Base-by-base conservation (phyloP, 2,329 filamentous ascomycete species). In the Talaromyces pinophilus region DNA sequence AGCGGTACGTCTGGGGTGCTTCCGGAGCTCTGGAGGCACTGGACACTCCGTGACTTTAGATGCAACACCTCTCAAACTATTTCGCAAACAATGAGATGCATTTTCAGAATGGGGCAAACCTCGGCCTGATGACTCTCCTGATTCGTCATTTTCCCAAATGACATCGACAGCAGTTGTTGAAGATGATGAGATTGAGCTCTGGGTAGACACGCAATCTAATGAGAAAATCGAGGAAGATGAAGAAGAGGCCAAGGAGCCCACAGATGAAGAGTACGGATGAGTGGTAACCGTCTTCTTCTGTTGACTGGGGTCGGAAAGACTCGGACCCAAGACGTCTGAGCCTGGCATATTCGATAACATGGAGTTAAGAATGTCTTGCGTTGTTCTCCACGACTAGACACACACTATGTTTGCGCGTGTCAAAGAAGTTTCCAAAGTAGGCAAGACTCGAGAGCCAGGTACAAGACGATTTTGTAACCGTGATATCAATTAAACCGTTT, bases 201-300 rank as follows among this genome's bases (percentile, higher is more conserved):
- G 89, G 22, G 87, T 88, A 65, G 88, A 89, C 61, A 83, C 75
- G 48, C 79, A 77, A 74, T 87, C 86, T 74, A 90, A 84, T 70
- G 92, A 95, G 84, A 92, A 95, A 72, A 92, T 84, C 40, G 92
- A 95, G 65, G 88, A 87, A 66, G 89, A 86, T 22, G 91, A 93
- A 65, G 90, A 90, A 35, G 91, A 92, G 67, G 90, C 87, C 71
- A 90, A 91, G 65, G 90, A 90, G 74, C 89, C 87, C 83, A 92
- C 81, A 50, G 90, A 89, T 67, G 88, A 86, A 76, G 86, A 87
- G 79, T 92, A 93, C 70, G 88, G 86, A 74, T 83, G 80, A 74
- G 75, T 74, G 71, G 75, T 73, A 64, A 74, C 72, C 69, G 73
- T 77, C 78, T 74, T 73, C 66, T 75, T 73, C 64, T 75, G 72